Evolutionary conservation across 768 basidiomycete species (phyloP).

Genomic region (Termitomyces sp.): DNA sequence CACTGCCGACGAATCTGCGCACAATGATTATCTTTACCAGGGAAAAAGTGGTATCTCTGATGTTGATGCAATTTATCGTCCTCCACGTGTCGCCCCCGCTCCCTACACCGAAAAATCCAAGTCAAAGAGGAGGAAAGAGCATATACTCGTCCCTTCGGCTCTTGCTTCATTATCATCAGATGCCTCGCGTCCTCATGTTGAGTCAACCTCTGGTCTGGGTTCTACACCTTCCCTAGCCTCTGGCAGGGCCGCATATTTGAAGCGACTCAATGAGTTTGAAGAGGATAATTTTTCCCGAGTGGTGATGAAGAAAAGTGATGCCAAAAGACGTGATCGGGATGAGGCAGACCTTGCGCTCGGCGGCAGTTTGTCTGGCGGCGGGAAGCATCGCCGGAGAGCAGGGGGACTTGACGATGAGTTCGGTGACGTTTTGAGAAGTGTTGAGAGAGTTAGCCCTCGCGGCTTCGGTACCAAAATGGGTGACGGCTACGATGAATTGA

Average conservation of each 20-base stretch:
- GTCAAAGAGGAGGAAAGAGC: conserved; percentile 44
- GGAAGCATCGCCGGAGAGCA: conserved; percentile 48
- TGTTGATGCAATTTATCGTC: conserved; percentile 61
- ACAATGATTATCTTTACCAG: not conserved
- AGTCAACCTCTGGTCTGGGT: conserved; percentile 71
- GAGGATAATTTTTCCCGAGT: conserved; percentile 92
- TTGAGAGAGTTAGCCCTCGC: conserved; percentile 35
- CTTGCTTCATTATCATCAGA: conserved; percentile 62
- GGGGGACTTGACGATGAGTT: conserved; percentile 84
- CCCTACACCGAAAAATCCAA: conserved; percentile 60
- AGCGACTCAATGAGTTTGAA: conserved; percentile 82
- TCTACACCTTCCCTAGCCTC: conserved; percentile 50
- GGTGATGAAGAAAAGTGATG: conserved; percentile 86
- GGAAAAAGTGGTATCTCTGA: not conserved
- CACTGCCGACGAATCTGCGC: conserved; percentile 8
- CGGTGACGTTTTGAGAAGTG: conserved; percentile 65
- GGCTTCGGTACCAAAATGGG: conserved; percentile 26
- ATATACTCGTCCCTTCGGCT: conserved; percentile 56
- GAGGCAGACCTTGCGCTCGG: conserved; percentile 89
- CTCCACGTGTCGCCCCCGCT: conserved; percentile 84
- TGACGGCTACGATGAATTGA: conserved; percentile 81
- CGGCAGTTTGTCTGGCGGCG: conserved; percentile 44
- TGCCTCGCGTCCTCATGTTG: conserved; percentile 61
- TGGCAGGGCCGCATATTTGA: conserved; percentile 72
- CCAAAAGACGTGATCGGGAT: conserved; percentile 62